Evolutionary conservation across 1,284 basidiomycete species (phyloP).

Genomic region (Leccinum pallidistipes): DNA sequence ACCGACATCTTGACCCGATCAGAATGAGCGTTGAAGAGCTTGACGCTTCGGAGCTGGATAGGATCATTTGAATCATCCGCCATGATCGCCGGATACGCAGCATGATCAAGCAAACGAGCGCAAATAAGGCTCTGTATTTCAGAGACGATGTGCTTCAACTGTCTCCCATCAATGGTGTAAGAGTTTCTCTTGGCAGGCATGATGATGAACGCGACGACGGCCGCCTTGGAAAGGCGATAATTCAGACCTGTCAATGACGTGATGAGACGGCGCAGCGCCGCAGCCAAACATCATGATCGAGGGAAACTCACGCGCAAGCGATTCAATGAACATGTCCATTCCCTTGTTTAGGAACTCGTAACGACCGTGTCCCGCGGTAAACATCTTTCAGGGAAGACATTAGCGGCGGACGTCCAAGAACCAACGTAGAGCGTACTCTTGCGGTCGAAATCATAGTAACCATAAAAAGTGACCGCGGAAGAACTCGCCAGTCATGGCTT

Average conservation of each 20-base stretch:
- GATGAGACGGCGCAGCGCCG: conserved; percentile 1
- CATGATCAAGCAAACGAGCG: conserved; percentile 89
- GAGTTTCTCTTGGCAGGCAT: conserved; percentile 97
- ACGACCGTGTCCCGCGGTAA: conserved; percentile 84
- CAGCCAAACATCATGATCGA: neutral
- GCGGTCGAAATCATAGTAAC: conserved; percentile 93
- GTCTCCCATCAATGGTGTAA: conserved; percentile 97
- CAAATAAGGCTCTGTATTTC: conserved; percentile 95
- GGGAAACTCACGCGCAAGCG: conserved; percentile 71
- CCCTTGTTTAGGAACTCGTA: conserved; percentile 99
- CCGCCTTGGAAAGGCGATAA: conserved; percentile 78
- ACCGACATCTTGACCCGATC: conserved; percentile 97
- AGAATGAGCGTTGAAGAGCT: conserved; percentile 81
- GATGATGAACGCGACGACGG: conserved; percentile 98
- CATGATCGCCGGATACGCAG: conserved; percentile 94
- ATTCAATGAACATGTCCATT: conserved; percentile 99
- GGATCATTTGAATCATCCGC: conserved; percentile 90
- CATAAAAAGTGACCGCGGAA: conserved; percentile 96
- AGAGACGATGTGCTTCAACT: conserved; percentile 90
- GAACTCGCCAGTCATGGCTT: conserved; percentile 98
- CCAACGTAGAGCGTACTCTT: conserved; percentile 93
- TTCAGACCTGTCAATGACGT: conserved; percentile 60
- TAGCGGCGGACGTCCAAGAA: conserved; percentile 14
- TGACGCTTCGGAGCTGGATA: conserved; percentile 89
- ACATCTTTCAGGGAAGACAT: conserved; percentile 55